phyloP scores from a whole-genome alignment of 2,329 filamentous ascomycete genomes.

The Macrophomina phaseolina region DNA sequence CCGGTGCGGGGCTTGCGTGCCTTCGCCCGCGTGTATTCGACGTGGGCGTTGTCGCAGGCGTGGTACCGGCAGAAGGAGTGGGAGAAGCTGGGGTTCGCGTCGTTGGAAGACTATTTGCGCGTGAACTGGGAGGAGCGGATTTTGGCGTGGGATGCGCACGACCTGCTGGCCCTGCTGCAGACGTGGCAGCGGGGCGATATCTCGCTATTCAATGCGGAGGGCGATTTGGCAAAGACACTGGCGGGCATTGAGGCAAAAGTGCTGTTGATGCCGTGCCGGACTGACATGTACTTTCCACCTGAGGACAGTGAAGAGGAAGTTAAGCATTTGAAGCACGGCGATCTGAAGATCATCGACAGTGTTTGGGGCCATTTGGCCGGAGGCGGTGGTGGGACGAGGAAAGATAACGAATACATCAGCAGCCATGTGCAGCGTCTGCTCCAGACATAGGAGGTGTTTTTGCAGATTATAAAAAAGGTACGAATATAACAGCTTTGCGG shows the following conservation, averaged over 20 bases:
- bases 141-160: constrained; percentile 42
- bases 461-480: background rate
- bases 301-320: constrained; percentile 48
- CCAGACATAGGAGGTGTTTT: background rate
- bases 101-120: constrained; percentile 36
- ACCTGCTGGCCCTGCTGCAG: constrained; percentile 44
- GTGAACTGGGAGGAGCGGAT: constrained; percentile 40
- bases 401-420: constrained; percentile 29
- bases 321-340: constrained; percentile 40
- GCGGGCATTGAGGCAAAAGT: constrained; percentile 43
- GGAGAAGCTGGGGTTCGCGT: constrained; percentile 40
- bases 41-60: constrained; percentile 48
- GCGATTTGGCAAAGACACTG: constrained; percentile 43
- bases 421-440: background rate
- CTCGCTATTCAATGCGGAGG: constrained; percentile 32
- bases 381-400: constrained; percentile 43
- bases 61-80: constrained; percentile 50
- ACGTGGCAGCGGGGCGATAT: constrained; percentile 53
- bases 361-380: constrained; percentile 52
- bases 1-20: constrained; percentile 37
- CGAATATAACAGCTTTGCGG: too few relatives aligned
- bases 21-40: constrained; percentile 47
- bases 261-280: constrained; percentile 48
- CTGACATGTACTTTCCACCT: constrained; percentile 50
- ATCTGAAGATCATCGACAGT: constrained; percentile 42